Conservation (phyloP, 1,139 yeast genomes). For the Diutina pseudorugosa region DNA sequence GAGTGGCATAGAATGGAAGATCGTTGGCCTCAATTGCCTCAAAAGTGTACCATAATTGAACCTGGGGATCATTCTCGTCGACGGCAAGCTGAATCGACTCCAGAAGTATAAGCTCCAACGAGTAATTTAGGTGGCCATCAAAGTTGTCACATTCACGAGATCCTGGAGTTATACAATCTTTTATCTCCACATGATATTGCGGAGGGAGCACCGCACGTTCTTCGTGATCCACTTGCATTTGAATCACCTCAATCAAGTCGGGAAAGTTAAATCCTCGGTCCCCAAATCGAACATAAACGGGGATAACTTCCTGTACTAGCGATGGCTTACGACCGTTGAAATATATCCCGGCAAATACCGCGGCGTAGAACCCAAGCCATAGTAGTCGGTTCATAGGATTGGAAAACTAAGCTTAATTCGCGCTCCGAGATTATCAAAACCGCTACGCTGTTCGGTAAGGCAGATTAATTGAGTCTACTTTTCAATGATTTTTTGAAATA, state of each 20-base stretch:
- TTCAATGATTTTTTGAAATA: too few species aligned
- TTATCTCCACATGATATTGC: slow-evolving; percentile 10
- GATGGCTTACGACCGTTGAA: neutral
- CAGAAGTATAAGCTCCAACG: slow-evolving; percentile 17
- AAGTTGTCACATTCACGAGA: neutral
- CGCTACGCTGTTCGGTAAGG: too few species aligned
- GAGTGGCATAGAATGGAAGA: slow-evolving; percentile 49
- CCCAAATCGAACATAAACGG: slow-evolving; percentile 20
- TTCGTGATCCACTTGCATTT: slow-evolving; percentile 22
- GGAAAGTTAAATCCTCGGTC: slow-evolving; percentile 33
- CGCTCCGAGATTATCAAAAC: too few species aligned
- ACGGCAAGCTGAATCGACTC: slow-evolving; percentile 24
- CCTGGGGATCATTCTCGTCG: slow-evolving; percentile 27
- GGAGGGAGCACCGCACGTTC: slow-evolving; percentile 5
- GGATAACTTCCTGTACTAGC: slow-evolving; percentile 5
- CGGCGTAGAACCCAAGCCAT: neutral
- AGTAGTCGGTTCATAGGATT: neutral
- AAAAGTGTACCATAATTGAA: slow-evolving; percentile 26
- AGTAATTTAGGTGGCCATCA: slow-evolving; percentile 11
- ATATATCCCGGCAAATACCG: neutral
- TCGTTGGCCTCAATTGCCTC: slow-evolving; percentile 41
- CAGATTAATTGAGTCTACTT: too few species aligned
- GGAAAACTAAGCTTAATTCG: neutral
- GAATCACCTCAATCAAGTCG: slow-evolving; percentile 32
- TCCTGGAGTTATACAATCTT: slow-evolving; percentile 8